Percentiles rank a stretch among this genome's conserved stretches.
Conservation (phyloP, 306 rosid genomes). For the Hylodesmum podocarpum region DNA sequence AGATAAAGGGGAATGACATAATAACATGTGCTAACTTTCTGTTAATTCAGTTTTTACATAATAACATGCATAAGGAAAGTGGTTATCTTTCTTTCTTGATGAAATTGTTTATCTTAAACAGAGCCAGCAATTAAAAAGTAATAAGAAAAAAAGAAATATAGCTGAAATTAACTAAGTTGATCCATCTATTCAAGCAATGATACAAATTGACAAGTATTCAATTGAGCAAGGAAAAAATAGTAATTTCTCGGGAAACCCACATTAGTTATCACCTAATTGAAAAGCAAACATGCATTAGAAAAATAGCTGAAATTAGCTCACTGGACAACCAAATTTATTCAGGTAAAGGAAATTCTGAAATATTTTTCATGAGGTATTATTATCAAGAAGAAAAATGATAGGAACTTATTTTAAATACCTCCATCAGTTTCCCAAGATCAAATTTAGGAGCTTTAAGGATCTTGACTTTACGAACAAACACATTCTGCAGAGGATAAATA, state of each 20-base stretch:
- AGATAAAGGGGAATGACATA: neutral
- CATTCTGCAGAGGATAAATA: conserved; percentile 85
- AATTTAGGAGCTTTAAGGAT: conserved; percentile 95
- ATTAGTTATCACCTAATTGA: neutral
- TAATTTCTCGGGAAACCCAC: neutral
- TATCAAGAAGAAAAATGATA: neutral
- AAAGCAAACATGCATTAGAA: neutral
- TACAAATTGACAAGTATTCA: neutral
- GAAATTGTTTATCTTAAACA: neutral
- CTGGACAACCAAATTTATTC: neutral
- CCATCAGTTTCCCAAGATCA: conserved; percentile 93
- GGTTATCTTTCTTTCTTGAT: no score
- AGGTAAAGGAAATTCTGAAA: neutral
- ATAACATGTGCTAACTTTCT: neutral
- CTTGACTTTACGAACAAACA: conserved; percentile 85
- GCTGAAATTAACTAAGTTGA: neutral
- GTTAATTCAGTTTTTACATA: neutral
- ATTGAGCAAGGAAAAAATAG: neutral
- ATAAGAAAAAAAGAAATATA: neutral
- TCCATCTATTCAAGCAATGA: neutral
- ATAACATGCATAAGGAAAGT: neutral
- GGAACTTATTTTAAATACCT: conserved; percentile 36
- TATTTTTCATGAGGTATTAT: neutral
- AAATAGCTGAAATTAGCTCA: neutral
- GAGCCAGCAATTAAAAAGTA: no score